phyloP scores from a whole-genome alignment of 768 basidiomycete genomes.

The Xerocomellus amylosporus region DNA sequence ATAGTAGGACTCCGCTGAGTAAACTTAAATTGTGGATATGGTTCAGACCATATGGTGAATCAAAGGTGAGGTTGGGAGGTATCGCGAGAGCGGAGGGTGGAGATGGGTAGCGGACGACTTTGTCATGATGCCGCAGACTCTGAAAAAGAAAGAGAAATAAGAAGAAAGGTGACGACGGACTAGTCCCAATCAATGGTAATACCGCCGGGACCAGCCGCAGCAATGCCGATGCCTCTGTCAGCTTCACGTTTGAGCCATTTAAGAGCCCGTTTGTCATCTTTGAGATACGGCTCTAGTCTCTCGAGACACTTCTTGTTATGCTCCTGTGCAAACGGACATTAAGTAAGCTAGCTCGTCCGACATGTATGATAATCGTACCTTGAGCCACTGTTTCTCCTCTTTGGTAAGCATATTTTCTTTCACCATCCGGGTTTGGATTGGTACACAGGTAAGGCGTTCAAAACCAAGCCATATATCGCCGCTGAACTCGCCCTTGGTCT shows the following conservation, averaged over 20 bases:
- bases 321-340: conserved; percentile 44
- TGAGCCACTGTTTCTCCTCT: conserved; percentile 85
- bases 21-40: conserved; percentile 4
- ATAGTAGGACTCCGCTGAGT: conserved; percentile 20
- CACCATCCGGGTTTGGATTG: conserved; percentile 89
- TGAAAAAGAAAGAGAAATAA: conserved; percentile 1
- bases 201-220: conserved; percentile 60
- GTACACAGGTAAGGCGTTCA: conserved; percentile 90
- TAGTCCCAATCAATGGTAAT: conserved; percentile 79
- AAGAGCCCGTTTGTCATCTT: conserved; percentile 75
- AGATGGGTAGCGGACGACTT: background rate
- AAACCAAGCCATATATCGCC: conserved; percentile 85
- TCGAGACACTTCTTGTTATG: conserved; percentile 77
- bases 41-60: conserved; percentile 1
- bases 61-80: conserved; percentile 13
- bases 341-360: background rate
- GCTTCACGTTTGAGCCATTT: conserved; percentile 79
- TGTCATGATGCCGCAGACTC: background rate
- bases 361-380: conserved; percentile 38
- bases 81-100: conserved; percentile 18
- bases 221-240: conserved; percentile 72
- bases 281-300: conserved; percentile 60
- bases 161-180: background rate
- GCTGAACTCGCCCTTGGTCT: conserved; percentile 73
- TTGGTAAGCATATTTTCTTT: conserved; percentile 80